A percentile compares a stretch with the other conserved stretches of the same genome.
Evolutionary conservation across 768 basidiomycete species (phyloP).

Genomic region (Trametes cingulata): DNA sequence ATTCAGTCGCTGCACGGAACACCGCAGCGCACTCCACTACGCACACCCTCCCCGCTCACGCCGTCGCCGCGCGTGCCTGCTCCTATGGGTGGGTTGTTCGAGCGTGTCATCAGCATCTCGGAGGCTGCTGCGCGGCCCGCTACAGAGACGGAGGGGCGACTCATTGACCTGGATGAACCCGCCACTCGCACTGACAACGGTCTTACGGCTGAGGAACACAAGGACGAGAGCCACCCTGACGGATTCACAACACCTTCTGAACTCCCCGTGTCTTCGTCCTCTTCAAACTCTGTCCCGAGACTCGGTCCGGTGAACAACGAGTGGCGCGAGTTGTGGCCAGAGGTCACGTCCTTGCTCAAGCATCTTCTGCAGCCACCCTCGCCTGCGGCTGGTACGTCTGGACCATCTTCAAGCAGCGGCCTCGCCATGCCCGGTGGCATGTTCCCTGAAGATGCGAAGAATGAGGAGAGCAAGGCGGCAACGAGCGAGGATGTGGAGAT

Average conservation of each 20-base stretch:
- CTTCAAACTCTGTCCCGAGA: conserved; percentile 23
- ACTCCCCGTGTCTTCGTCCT: conserved; percentile 13
- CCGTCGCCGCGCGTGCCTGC: neutral
- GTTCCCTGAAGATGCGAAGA: conserved; percentile 6
- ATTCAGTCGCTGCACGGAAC: too few species aligned
- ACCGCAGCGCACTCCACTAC: too few species aligned
- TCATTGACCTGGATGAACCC: conserved; percentile 24
- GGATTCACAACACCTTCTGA: conserved; percentile 26
- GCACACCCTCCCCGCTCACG: neutral
- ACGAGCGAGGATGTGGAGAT: neutral
- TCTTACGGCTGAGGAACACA: neutral
- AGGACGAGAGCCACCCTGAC: neutral
- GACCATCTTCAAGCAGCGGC: neutral
- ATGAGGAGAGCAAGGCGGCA: neutral
- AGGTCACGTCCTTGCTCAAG: conserved; percentile 28
- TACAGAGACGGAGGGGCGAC: conserved; percentile 1
- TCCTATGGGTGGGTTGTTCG: neutral
- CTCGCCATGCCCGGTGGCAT: conserved; percentile 26
- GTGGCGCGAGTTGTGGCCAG: conserved; percentile 32
- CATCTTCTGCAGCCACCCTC: conserved; percentile 28
- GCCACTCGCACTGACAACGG: neutral
- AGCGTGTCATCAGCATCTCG: neutral
- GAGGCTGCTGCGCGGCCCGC: neutral
- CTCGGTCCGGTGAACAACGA: conserved; percentile 27
- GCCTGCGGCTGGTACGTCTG: neutral